These are phyloP conservation scores for Eucalyptus cloeziana DNA, from an alignment of 345 rosid species.

Conservation along the genomic window DNA sequence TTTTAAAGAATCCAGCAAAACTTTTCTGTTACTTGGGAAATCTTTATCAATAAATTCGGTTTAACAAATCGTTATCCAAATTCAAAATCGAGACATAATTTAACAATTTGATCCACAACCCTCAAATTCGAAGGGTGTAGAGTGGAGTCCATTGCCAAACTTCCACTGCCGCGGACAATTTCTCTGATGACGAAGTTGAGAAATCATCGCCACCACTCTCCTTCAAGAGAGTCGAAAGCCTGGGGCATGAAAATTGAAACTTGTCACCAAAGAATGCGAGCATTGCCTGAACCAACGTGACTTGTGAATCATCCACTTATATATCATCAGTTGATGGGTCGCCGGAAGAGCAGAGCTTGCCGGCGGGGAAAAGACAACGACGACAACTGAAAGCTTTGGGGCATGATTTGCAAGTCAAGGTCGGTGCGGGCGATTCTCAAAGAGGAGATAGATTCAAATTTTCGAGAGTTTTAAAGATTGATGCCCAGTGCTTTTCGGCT, in stretches of 20 bases:
- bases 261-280: background rate
- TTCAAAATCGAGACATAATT: too few relatives aligned
- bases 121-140: background rate
- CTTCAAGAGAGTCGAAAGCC: background rate
- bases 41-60: too few relatives aligned
- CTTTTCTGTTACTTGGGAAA: too few relatives aligned
- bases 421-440: background rate
- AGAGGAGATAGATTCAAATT: background rate
- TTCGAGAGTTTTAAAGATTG: background rate
- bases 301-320: background rate
- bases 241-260: background rate
- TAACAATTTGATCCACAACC: background rate
- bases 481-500: background rate
- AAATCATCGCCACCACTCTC: background rate
- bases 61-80: too few relatives aligned
- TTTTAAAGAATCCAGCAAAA: too few relatives aligned
- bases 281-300: background rate
- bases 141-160: background rate
- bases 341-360: background rate
- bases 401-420: too few relatives aligned
- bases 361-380: background rate
- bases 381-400: background rate
- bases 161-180: background rate
- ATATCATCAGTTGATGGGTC: background rate
- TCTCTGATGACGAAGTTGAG: background rate